These are phyloP conservation scores for Debaryomyces coudertii DNA, from an alignment of 1,139 yeast species.

Conservation along the genomic window DNA sequence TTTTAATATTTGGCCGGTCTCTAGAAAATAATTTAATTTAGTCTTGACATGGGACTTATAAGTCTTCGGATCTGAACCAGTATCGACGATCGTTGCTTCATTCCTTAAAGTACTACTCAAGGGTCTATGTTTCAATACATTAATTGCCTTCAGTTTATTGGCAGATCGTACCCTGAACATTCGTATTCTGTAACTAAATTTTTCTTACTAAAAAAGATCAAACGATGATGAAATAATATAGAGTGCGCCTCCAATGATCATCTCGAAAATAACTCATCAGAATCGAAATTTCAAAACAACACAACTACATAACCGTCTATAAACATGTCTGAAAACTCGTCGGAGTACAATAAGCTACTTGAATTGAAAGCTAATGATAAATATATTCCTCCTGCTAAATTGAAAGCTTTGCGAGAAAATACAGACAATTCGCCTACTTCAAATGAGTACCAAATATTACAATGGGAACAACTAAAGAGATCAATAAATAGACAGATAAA, in stretches of 20 bases:
- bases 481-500: slow-evolving; percentile 52
- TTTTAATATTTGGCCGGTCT: slow-evolving; percentile 31
- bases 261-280: slow-evolving; percentile 2
- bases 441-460: slow-evolving; percentile 39
- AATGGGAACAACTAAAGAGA: slow-evolving; percentile 59
- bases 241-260: slow-evolving; percentile 8
- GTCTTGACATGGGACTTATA: slow-evolving; percentile 21
- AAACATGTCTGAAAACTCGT: slow-evolving; percentile 14
- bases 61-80: neutral
- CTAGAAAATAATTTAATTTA: slow-evolving; percentile 31
- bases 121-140: neutral
- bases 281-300: neutral
- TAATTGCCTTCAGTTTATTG: neutral
- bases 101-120: neutral
- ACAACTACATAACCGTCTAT: neutral
- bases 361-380: slow-evolving; percentile 47
- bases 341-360: slow-evolving; percentile 39
- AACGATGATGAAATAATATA: neutral
- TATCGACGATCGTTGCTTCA: neutral
- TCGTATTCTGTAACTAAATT: neutral
- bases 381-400: slow-evolving; percentile 56
- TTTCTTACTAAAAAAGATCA: neutral
- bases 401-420: slow-evolving; percentile 34
- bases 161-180: slow-evolving; percentile 7
- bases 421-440: slow-evolving; percentile 6